Evolutionary conservation across 2,329 filamentous ascomycete species (phyloP).

Genomic region (Alternaria novae-zelandiae): DNA sequence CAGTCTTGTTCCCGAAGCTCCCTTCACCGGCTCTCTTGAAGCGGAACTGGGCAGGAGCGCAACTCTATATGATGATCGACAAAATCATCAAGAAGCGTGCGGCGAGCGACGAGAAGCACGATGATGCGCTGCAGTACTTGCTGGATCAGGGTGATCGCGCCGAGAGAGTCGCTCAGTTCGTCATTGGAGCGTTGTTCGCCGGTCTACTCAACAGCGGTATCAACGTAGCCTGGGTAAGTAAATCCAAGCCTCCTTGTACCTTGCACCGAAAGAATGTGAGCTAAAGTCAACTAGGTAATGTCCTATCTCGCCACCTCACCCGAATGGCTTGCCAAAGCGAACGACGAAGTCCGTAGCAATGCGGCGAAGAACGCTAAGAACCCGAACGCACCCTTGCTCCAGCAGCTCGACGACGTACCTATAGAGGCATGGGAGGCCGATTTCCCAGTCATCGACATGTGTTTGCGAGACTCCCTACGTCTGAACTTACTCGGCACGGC

Average conservation of each 20-base stretch:
- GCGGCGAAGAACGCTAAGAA: slow-evolving; percentile 54
- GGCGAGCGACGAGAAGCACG: slow-evolving; percentile 49
- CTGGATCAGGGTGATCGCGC: slow-evolving; percentile 60
- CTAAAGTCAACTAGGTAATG: slow-evolving; percentile 9
- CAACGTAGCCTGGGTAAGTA: slow-evolving; percentile 59
- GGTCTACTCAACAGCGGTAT: slow-evolving; percentile 65
- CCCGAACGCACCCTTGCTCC: slow-evolving; percentile 40
- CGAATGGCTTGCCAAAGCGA: slow-evolving; percentile 55
- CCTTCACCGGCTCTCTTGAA: slow-evolving; percentile 54
- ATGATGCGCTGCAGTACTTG: slow-evolving; percentile 61
- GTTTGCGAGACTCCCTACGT: slow-evolving; percentile 62
- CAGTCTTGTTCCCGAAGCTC: slow-evolving; percentile 62
- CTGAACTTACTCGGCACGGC: slow-evolving; percentile 56
- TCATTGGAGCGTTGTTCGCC: slow-evolving; percentile 62
- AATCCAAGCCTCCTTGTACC: neutral
- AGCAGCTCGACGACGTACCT: slow-evolving; percentile 53
- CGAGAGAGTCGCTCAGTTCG: slow-evolving; percentile 55
- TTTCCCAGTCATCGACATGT: slow-evolving; percentile 61
- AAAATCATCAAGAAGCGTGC: slow-evolving; percentile 56
- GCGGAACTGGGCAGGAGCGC: slow-evolving; percentile 54
- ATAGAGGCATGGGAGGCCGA: slow-evolving; percentile 63
- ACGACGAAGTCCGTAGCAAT: slow-evolving; percentile 56
- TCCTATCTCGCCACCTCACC: slow-evolving; percentile 44
- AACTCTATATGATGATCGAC: slow-evolving; percentile 58
- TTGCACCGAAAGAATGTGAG: neutral